Base-by-base conservation (phyloP, 2,329 filamentous ascomycete genomes). In the Canariomyces notabilis region DNA sequence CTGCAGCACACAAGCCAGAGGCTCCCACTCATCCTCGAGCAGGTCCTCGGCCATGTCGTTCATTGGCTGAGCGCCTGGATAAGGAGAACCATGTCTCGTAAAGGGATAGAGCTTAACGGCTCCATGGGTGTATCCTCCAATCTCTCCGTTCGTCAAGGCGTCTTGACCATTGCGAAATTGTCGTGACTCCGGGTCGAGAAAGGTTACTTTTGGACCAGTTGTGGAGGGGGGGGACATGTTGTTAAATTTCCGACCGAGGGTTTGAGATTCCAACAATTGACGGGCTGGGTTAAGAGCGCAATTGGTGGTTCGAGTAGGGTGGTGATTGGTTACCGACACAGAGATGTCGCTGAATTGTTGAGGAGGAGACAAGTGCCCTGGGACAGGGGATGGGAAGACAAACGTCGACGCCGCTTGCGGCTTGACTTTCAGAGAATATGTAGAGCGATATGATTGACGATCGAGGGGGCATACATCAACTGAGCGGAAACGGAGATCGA, bases 181-280 rank as follows among this genome's bases (percentile, higher is more conserved):
- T 14, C 18, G 26, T n/a, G 18, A 19, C 14, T 43, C 49, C 8
- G 41, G 43, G 16, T 48, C 49, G 9, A 26, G 34, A 12, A 54
- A 54, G 34, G 31, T 49, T 36, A 54, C 22, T 31, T 46, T 46
- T 3, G 34, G 33, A 22, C 23, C 36, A 4, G 36, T n/a, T n/a
- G n/a, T n/a, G n/a, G n/a, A n/a, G n/a, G n/a, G n/a, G n/a, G n/a
- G 44, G 23, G 35, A 39, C 51, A 53, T 53, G 6, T 22, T 53
- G 42, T n/a, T n/a, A n/a, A n/a, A 26, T 21, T 22, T 14, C 22
- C 7, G 9, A 16, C 35, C 12, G 12, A 26, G 18, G 32, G 4
- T 9, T n/a, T n/a, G n/a, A n/a, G n/a, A n/a, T n/a, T n/a, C n/a
- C n/a, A n/a, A n/a, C n/a, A n/a, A n/a, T n/a, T n/a, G n/a, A n/a